Base-by-base conservation (phyloP, 75 land plant genomes). In the Sequoia sempervirens region DNA sequence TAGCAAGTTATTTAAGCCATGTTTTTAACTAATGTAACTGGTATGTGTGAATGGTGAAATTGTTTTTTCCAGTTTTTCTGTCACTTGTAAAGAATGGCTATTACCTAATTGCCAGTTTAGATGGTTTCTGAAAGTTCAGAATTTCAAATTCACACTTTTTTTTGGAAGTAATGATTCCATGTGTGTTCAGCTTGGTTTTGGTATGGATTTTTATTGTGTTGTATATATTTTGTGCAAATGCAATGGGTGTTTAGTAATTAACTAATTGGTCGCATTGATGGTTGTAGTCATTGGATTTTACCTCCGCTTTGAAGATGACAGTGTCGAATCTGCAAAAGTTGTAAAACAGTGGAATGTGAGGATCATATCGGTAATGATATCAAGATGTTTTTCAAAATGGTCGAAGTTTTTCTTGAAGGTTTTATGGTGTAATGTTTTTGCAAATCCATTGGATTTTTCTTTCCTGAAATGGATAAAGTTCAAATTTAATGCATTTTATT, bases 321-420 rank as follows among this genome's bases (percentile, higher is more conserved):
- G 99, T 50, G 88, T 97, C 82, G 99, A 97, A 72, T 94, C 98
- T 30, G 98, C 96, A 58, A 96, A 96, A 85, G 85, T 20, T 40
- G 99, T 91, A 74, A 97, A 90, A 88, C 99, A 97, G 82, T 97
- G 99, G 99, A 97, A 97, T 89, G 99, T 97, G 17, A 97, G 93
- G 86, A 97, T 97, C 45, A 93, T 97, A 46, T 92, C 96, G 83
- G 99, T 97, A 64, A 61, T 87, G 89, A 78, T 43, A 45, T 41
- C 13, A 43, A 78, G 2, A 78, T 45, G 26, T 10, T 37, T 23
- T 26, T 61, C 26, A 23, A 11, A n/a, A 26, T 78, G 80, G 28
- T 78, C 45, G 50, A n/a, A 78, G 73, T 70, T 32, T 45, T 1
- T 64, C 10, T 74, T 23, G 8, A 41, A 69, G 30, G 20, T 64